These are phyloP conservation scores for Boechera retrofracta DNA, from an alignment of 345 rosid species.

Conservation along the genomic window DNA sequence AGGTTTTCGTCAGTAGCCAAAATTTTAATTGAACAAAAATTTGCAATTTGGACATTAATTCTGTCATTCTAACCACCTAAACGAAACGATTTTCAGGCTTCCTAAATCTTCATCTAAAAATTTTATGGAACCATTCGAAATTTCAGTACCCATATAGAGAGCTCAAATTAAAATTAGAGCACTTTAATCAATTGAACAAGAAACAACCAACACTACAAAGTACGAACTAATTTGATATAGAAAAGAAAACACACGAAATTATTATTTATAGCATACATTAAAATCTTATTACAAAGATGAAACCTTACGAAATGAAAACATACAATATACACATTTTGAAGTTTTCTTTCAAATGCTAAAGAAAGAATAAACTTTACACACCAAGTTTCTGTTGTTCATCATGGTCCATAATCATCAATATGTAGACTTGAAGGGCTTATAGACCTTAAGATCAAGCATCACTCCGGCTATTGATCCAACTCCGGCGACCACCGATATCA, in stretches of 20 bases:
- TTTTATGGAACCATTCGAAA: no score
- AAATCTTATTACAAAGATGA: conserved; percentile 36
- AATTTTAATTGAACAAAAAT: no score
- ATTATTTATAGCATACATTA: conserved; percentile 21
- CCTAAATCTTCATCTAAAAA: no score
- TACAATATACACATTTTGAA: conserved; percentile 37
- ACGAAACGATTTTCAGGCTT: no score
- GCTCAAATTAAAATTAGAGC: background rate
- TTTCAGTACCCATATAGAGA: background rate
- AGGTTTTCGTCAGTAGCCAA: no score
- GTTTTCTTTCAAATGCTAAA: conserved; percentile 11
- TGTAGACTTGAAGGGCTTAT: conserved; percentile 48
- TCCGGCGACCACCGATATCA: conserved; percentile 63
- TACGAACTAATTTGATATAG: background rate
- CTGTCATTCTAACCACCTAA: no score
- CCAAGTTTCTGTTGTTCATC: conserved; percentile 11
- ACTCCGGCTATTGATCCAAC: conserved; percentile 76
- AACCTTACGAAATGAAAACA: conserved; percentile 27
- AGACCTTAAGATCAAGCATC: conserved; percentile 50
- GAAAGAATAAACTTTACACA: conserved; percentile 34
- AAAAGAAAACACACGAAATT: conserved; percentile 1
- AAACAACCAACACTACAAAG: background rate
- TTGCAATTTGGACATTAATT: no score
- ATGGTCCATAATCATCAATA: conserved; percentile 34
- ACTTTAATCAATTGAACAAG: background rate